Percentiles rank a stretch among this genome's conserved stretches.
phyloP scores from a whole-genome alignment of 768 basidiomycete genomes.

The Psilocybe cyanescens region DNA sequence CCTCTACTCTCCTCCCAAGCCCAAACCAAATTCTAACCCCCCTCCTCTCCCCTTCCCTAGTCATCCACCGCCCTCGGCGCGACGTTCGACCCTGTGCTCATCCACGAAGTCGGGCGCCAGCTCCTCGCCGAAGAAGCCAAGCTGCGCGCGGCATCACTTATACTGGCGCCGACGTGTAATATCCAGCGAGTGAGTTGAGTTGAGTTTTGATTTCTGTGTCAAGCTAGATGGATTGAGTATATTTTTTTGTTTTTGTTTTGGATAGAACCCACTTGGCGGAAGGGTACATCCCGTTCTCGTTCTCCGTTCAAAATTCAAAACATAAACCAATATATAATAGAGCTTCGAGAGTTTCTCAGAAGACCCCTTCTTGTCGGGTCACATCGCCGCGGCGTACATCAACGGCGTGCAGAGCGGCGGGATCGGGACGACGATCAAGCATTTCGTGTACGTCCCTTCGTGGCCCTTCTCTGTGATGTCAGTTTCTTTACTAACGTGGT shows the following conservation, averaged over 20 bases:
- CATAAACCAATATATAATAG: slow-evolving; percentile 29
- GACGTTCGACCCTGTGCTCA: slow-evolving; percentile 70
- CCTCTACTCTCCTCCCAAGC: too few species aligned
- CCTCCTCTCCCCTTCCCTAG: slow-evolving; percentile 23
- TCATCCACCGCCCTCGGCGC: slow-evolving; percentile 77
- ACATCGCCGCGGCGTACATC: slow-evolving; percentile 73
- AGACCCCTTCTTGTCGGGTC: slow-evolving; percentile 75
- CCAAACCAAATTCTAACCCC: too few species aligned
- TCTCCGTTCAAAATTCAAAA: not conserved
- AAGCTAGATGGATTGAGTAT: too few species aligned
- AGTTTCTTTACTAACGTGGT: not conserved
- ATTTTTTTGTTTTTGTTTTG: slow-evolving; percentile 12
- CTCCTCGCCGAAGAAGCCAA: slow-evolving; percentile 76
- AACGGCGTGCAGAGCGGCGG: slow-evolving; percentile 79
- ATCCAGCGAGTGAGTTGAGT: slow-evolving; percentile 65
- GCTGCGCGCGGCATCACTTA: slow-evolving; percentile 65
- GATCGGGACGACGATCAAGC: slow-evolving; percentile 79
- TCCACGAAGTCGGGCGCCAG: slow-evolving; percentile 63
- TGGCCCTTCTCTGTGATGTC: not conserved
- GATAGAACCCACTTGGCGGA: slow-evolving; percentile 71
- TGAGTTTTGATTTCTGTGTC: not conserved
- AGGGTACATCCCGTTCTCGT: slow-evolving; percentile 41
- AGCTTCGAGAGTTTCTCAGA: slow-evolving; percentile 83
- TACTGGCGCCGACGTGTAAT: slow-evolving; percentile 84
- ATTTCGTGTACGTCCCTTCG: slow-evolving; percentile 63